Percentiles rank a stretch among this genome's conserved stretches.
Conservation (phyloP, 208 protist genomes). For the Wallacemonas sp. region DNA sequence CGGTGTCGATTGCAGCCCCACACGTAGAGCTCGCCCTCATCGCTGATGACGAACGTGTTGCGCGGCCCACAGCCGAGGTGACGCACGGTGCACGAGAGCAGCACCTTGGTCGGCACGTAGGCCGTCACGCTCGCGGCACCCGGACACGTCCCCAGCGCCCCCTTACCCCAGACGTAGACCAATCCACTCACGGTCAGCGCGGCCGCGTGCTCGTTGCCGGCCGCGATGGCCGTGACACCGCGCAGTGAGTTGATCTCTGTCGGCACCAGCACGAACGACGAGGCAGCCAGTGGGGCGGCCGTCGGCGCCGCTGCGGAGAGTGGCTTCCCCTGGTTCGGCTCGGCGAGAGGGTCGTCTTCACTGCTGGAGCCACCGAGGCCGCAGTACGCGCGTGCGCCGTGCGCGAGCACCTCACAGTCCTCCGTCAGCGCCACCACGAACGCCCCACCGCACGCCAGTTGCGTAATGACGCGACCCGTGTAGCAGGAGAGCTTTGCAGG, state of each 20-base stretch:
- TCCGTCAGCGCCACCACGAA: conserved; percentile 67
- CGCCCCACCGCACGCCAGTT: conserved; percentile 73
- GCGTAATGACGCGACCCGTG: conserved; percentile 32
- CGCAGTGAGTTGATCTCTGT: conserved; percentile 27
- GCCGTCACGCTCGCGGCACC: conserved; percentile 7
- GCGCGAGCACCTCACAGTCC: conserved; percentile 51
- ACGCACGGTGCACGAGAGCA: conserved; percentile 46
- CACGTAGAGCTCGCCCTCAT: conserved; percentile 65
- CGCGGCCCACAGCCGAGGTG: conserved; percentile 63
- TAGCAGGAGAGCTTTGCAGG: conserved; percentile 46
- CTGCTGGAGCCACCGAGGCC: conserved; percentile 23
- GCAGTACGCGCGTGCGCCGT: conserved; percentile 66
- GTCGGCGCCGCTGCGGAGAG: too few species aligned
- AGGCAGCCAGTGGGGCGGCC: not conserved
- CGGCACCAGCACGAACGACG: conserved; percentile 16
- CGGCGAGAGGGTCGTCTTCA: not conserved
- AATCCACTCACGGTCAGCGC: conserved; percentile 48
- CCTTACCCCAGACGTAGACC: conserved; percentile 72
- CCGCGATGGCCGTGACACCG: conserved; percentile 49
- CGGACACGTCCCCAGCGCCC: conserved; percentile 34
- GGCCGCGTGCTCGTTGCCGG: conserved; percentile 64
- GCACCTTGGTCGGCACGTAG: conserved; percentile 43
- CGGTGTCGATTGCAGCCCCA: conserved; percentile 65
- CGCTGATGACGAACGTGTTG: conserved; percentile 70
- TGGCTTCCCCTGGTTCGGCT: not conserved